Evolutionary conservation across 2,329 filamentous ascomycete species (phyloP).

Genomic region (Aspergillus pseudoglaucus): DNA sequence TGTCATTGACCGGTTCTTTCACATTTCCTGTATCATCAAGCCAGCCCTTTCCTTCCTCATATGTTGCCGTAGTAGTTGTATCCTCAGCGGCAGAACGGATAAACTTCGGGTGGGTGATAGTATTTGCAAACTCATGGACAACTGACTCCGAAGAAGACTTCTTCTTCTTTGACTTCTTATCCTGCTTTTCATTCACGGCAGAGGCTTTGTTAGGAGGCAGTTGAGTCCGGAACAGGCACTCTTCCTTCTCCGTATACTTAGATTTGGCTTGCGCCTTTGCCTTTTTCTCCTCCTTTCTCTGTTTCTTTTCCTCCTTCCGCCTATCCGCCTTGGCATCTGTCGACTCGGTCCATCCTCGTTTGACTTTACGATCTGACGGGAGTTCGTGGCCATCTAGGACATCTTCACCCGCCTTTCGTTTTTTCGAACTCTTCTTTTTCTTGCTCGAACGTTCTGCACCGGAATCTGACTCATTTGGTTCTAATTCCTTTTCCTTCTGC

Average conservation of each 20-base stretch:
- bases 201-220: slow-evolving; percentile 55
- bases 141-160: slow-evolving; percentile 58
- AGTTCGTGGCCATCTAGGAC: slow-evolving; percentile 65
- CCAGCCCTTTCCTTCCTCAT: slow-evolving; percentile 83
- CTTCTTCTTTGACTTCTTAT: slow-evolving; percentile 53
- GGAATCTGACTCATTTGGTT: slow-evolving; percentile 30
- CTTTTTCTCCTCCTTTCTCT: slow-evolving; percentile 51
- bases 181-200: slow-evolving; percentile 21
- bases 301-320: slow-evolving; percentile 42
- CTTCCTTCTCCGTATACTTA: slow-evolving; percentile 72
- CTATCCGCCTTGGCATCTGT: slow-evolving; percentile 40
- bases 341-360: slow-evolving; percentile 80
- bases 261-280: slow-evolving; percentile 58
- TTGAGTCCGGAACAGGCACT: slow-evolving; percentile 78
- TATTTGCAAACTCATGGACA: slow-evolving; percentile 86
- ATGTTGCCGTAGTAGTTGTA: slow-evolving; percentile 53
- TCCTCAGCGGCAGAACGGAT: slow-evolving; percentile 53
- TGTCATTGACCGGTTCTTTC: slow-evolving; percentile 40
- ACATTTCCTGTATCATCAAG: slow-evolving; percentile 71
- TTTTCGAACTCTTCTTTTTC: slow-evolving; percentile 39
- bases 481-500: slow-evolving; percentile 45
- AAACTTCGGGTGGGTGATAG: slow-evolving; percentile 74
- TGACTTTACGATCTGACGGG: slow-evolving; percentile 67
- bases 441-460: slow-evolving; percentile 33
- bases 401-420: slow-evolving; percentile 47